Evolutionary conservation across 78 protist genomes (phyloP), one percentile per base, ranked within the genome.

Genomic region (Emiliania huxleyi): DNA sequence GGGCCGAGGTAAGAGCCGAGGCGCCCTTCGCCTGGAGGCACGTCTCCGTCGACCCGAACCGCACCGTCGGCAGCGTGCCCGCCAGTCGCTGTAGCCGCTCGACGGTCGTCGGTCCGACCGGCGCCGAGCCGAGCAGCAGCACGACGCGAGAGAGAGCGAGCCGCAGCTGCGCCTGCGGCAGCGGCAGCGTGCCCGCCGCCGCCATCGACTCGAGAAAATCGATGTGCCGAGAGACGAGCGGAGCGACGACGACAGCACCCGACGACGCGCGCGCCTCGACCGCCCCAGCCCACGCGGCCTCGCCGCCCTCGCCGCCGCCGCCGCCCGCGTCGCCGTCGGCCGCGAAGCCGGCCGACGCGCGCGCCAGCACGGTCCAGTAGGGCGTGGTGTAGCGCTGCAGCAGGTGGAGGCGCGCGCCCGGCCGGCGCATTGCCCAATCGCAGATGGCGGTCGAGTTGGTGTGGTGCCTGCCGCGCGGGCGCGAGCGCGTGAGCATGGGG

Each of bases 41-140:
- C 35, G 87, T 77, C 87, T 77, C 87, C 46, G 87, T 77, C 2
- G 87, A 77, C n/a, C 87, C 87, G 87, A 77, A 77, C 4, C 87
- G 87, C 23, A 77, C 87, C 8, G 48, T 77, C n/a, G 87, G 87
- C 12, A 77, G 87, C 35, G 18, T 5, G 46, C 48, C 87, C 22
- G 23, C 0, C 33, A 11, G 46, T 3, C 46, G 48, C 46, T 40
- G 87, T 11, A 77, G 0, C n/a, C 87, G 87, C 48, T 38, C 87
- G 48, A 77, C 87, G 15, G 87, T 77, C 48, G 87, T 77, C 87
- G 87, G 87, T 5, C 87, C 87, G n/a, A 77, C 87, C 35, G 87
- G 87, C 43, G 87, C 87, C 87, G 87, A 77, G 44, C 87, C 87
- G 46, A 77, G 87, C 48, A 77, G 87, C 37, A 77, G 87, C 18